Percentiles rank a stretch among this genome's conserved stretches.
Evolutionary conservation across 1,139 yeast species (phyloP).

Genomic region (Lodderomyces margitis): DNA sequence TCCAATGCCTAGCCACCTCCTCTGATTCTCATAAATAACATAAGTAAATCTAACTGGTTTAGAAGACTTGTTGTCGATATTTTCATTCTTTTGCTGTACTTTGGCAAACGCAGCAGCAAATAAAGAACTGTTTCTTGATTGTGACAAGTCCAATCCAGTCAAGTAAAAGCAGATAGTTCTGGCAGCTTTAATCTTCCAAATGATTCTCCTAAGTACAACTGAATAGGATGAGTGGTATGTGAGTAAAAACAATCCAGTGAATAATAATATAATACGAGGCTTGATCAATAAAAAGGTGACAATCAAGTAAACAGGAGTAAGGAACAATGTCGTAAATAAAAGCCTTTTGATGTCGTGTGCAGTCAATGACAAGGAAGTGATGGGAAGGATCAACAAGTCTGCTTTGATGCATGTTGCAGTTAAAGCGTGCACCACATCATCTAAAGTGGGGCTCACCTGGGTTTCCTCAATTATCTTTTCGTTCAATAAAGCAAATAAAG

Average conservation of each 20-base stretch:
- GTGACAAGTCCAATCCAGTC: conserved; percentile 84
- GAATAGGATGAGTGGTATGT: conserved; percentile 88
- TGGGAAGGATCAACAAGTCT: conserved; percentile 74
- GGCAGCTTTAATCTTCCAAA: conserved; percentile 79
- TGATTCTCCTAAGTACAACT: conserved; percentile 70
- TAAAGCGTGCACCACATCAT: conserved; percentile 81
- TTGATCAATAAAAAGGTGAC: conserved; percentile 63
- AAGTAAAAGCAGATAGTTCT: conserved; percentile 73
- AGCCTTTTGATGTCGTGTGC: conserved; percentile 78
- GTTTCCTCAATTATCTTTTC: conserved; percentile 52
- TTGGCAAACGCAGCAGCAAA: conserved; percentile 61
- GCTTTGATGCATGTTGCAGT: conserved; percentile 74
- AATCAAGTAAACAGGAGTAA: conserved; percentile 80
- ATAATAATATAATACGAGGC: conserved; percentile 66
- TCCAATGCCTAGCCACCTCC: conserved; percentile 97
- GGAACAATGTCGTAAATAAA: conserved; percentile 76
- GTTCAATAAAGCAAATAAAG: conserved; percentile 64
- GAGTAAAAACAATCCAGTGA: conserved; percentile 60
- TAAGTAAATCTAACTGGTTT: conserved; percentile 85
- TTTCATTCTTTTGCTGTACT: conserved; percentile 47
- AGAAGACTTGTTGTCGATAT: conserved; percentile 20
- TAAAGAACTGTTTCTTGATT: conserved; percentile 43
- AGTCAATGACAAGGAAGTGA: conserved; percentile 67
- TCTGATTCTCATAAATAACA: conserved; percentile 92
- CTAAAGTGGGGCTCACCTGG: conserved; percentile 73